Base-by-base conservation (phyloP, 495 filamentous ascomycete genomes). In the Cryomyces antarcticus region DNA sequence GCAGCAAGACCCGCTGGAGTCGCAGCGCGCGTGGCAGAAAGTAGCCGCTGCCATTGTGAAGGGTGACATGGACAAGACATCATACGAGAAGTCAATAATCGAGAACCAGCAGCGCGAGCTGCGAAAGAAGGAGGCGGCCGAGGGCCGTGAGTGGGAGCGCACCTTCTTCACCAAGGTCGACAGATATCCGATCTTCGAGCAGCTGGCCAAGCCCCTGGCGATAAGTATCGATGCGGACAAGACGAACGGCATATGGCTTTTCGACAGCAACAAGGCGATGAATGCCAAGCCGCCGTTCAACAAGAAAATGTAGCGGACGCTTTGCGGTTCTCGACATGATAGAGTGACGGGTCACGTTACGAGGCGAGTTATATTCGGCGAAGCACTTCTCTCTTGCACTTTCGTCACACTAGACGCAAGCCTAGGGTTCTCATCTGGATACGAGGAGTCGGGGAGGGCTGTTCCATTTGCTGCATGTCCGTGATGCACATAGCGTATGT, bases 161-260 rank as follows among this genome's bases (percentile, higher is more conserved):
- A 68, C 80, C 38, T 95, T 88, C 59, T 97, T 97, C 63, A 77
- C 55, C 34, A 62, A 66, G 7, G 57, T 67, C 7, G 68, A 66
- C 24, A 57, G 66, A 3, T 72, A 82, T 44, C 52, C 63, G 13
- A 53, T 68, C 7, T 74, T 88, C 48, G 62, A 68, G 48, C 51
- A 53, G 33, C 60, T 93, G 39, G 75, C 77, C 1, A 60, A 60
- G 12, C 59, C 58, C 44, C 61, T 75, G 4, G 72, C 76, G 9
- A 66, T 72, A 49, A 64, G 65, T n/a, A 51, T 72, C 2, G 60
- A 62, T 39, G 67, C 70, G 28, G 82, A 83, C 44, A 82, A 86
- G 65, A 93, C 87, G 6, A 79, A 76, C 43, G 87, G 87, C 4
- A 69, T 95, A 24, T 95, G 87, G 87, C 65, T 80, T 33, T 95